phyloP scores from a whole-genome alignment of 129 eudicot species.

The Centella asiatica region DNA sequence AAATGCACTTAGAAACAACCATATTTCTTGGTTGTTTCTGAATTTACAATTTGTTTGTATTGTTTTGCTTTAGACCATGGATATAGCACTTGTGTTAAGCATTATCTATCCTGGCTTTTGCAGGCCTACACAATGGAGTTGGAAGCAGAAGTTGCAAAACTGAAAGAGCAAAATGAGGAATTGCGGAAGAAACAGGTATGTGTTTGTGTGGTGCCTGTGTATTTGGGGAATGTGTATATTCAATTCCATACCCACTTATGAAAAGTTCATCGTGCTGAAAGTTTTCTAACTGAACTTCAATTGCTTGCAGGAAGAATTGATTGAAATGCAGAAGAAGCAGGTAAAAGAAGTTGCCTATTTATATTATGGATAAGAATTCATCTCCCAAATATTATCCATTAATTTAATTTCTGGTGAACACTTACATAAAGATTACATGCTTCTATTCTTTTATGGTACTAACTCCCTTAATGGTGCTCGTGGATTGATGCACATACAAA shows the following conservation, averaged over 20 bases:
- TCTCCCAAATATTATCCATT: neutral
- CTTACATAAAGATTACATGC: no score
- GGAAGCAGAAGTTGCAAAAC: slow-evolving; percentile 85
- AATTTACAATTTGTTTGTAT: no score
- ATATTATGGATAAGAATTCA: neutral
- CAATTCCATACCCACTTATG: neutral
- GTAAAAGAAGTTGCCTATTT: slow-evolving; percentile 32
- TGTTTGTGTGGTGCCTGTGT: neutral
- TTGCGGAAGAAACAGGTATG: slow-evolving; percentile 65
- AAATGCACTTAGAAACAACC: slow-evolving; percentile 2
- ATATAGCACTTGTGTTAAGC: neutral
- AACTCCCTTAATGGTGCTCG: no score
- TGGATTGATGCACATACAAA: no score
- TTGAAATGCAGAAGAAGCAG: slow-evolving; percentile 92
- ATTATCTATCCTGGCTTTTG: slow-evolving; percentile 10
- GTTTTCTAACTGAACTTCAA: neutral
- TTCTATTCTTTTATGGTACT: no score
- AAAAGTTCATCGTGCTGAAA: neutral
- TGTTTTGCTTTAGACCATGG: no score
- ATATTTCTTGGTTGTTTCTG: neutral
- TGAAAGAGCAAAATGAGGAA: slow-evolving; percentile 79
- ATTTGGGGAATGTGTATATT: neutral
- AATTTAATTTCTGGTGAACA: no score
- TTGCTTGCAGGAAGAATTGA: slow-evolving; percentile 65
- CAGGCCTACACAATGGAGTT: slow-evolving; percentile 92